Conservation (phyloP, 2,329 filamentous ascomycete genomes). For the Aspergillus udagawae region DNA sequence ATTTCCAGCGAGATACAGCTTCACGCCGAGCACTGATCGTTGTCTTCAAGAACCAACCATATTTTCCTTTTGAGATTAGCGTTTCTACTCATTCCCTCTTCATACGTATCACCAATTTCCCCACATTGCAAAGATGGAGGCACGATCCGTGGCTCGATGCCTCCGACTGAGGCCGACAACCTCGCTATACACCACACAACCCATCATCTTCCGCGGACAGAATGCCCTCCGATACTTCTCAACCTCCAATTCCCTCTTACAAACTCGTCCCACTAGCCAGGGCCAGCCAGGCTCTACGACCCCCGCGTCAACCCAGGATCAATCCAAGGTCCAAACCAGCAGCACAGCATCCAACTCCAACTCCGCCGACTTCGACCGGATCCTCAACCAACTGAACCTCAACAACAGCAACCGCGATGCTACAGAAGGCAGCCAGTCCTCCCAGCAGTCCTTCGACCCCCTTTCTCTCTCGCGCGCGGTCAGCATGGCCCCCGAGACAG, state of each 20-base stretch:
- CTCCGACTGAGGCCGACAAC: slow-evolving; percentile 30
- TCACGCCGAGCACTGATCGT: background rate
- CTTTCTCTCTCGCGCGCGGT: slow-evolving; percentile 19
- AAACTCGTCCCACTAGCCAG: slow-evolving; percentile 17
- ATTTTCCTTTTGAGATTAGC: background rate
- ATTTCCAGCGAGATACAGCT: background rate
- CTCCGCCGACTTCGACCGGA: slow-evolving; percentile 26
- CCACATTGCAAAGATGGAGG: slow-evolving; percentile 24
- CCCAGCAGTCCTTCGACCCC: slow-evolving; percentile 9
- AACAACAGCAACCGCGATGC: slow-evolving; percentile 3
- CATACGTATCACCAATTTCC: background rate
- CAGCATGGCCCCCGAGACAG: slow-evolving; percentile 13
- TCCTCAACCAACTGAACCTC: slow-evolving; percentile 32
- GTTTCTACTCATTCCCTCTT: background rate
- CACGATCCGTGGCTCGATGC: slow-evolving; percentile 27
- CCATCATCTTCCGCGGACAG: slow-evolving; percentile 8
- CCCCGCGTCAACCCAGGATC: slow-evolving; percentile 4
- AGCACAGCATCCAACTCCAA: background rate
- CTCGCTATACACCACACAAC: slow-evolving; percentile 20
- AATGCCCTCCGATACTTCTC: slow-evolving; percentile 11
- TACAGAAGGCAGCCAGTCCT: background rate
- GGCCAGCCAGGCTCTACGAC: slow-evolving; percentile 5
- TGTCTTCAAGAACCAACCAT: background rate
- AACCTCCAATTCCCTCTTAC: slow-evolving; percentile 15
- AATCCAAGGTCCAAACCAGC: slow-evolving; percentile 1